Evolutionary conservation across 306 rosid species (phyloP).

Genomic region (Vicia sativa): DNA sequence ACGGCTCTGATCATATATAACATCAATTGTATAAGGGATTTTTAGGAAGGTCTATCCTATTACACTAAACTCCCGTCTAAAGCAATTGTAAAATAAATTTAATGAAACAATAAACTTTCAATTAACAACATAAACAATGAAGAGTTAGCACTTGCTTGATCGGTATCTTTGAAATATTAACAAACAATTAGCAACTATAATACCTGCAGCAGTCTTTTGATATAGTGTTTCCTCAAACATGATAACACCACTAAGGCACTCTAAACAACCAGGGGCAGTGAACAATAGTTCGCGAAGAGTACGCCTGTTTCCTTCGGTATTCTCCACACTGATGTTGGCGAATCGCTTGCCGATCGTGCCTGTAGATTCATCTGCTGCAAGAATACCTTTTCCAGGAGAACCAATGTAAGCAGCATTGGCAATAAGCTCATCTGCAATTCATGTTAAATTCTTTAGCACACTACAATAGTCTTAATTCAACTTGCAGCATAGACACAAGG

Average conservation of each 20-base stretch:
- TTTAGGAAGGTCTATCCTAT: too few relatives aligned
- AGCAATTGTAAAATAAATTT: too few relatives aligned
- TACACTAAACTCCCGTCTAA: too few relatives aligned
- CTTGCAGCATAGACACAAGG: not conserved
- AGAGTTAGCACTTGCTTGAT: too few relatives aligned
- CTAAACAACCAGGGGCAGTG: slow-evolving; percentile 76
- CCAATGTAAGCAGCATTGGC: slow-evolving; percentile 89
- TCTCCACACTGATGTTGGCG: slow-evolving; percentile 77
- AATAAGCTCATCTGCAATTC: slow-evolving; percentile 76
- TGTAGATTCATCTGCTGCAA: slow-evolving; percentile 96
- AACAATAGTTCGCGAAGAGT: slow-evolving; percentile 86
- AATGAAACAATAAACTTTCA: too few relatives aligned
- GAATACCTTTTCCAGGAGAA: slow-evolving; percentile 96
- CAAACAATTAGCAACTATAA: not conserved
- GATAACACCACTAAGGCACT: slow-evolving; percentile 83
- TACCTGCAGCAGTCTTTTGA: slow-evolving; percentile 78
- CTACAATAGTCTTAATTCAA: too few relatives aligned
- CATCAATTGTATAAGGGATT: too few relatives aligned
- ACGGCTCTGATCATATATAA: too few relatives aligned
- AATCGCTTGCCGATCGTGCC: slow-evolving; percentile 97
- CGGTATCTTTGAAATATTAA: not conserved
- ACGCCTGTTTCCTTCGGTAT: slow-evolving; percentile 70
- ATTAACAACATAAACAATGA: too few relatives aligned
- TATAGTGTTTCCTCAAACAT: slow-evolving; percentile 90
- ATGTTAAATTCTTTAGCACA: slow-evolving; percentile 18